Evolutionary conservation across 139 green algal species (phyloP).

Genomic region (Coelastrella sp.): DNA sequence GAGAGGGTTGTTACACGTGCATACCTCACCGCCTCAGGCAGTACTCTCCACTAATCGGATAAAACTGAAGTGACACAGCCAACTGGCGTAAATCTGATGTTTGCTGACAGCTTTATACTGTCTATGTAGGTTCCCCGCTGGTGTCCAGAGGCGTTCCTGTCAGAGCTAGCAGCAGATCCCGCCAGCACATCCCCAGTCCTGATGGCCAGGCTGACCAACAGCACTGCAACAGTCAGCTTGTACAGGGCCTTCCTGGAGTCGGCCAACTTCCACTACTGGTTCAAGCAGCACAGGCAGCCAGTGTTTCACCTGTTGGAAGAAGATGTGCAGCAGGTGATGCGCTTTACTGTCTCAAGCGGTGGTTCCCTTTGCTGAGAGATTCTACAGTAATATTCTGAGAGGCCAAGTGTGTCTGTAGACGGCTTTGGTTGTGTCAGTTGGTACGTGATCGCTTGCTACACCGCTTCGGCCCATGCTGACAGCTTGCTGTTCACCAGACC

Average conservation of each 20-base stretch:
- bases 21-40: too few relatives aligned
- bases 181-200: not conserved
- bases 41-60: too few relatives aligned
- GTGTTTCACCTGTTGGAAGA: conserved; percentile 51
- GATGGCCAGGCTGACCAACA: conserved; percentile 34
- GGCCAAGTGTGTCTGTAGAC: too few relatives aligned
- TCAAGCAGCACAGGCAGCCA: conserved; percentile 60
- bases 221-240: conserved; percentile 57
- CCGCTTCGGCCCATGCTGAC: too few relatives aligned
- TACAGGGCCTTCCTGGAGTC: conserved; percentile 79
- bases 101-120: too few relatives aligned
- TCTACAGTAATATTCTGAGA: too few relatives aligned
- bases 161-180: not conserved
- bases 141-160: not conserved
- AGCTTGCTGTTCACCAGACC: too few relatives aligned
- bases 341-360: too few relatives aligned
- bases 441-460: too few relatives aligned
- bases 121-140: conserved; percentile 12
- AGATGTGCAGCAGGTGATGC: not conserved
- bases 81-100: conserved; percentile 49
- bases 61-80: conserved; percentile 55
- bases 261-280: conserved; percentile 81
- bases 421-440: too few relatives aligned
- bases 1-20: too few relatives aligned
- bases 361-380: too few relatives aligned